These are phyloP conservation scores for Cytospora paraplurivora DNA, from an alignment of 2,329 filamentous ascomycete genomes.

Conservation along the genomic window DNA sequence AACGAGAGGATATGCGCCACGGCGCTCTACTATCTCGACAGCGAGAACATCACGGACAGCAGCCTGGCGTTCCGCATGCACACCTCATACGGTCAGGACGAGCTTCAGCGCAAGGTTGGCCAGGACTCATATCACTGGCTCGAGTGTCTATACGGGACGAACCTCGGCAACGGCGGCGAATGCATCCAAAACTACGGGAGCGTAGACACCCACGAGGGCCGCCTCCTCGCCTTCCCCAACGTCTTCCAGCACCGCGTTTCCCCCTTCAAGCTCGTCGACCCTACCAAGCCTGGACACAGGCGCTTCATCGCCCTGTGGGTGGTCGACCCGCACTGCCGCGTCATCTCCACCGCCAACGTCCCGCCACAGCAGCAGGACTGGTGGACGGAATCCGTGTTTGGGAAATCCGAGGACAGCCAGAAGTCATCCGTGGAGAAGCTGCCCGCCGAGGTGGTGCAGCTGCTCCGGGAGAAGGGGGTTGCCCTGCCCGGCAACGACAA, in stretches of 20 bases:
- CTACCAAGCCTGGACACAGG: slow-evolving; percentile 55
- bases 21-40: slow-evolving; percentile 63
- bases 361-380: slow-evolving; percentile 46
- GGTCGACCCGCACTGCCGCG: slow-evolving; percentile 55
- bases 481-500: background rate
- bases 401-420: slow-evolving; percentile 5
- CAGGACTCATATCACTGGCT: slow-evolving; percentile 40
- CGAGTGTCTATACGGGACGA: slow-evolving; percentile 40
- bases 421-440: slow-evolving; percentile 15
- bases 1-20: slow-evolving; percentile 68
- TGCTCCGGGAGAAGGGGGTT: slow-evolving; percentile 25
- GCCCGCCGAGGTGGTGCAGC: slow-evolving; percentile 24
- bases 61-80: slow-evolving; percentile 53
- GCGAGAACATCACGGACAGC: slow-evolving; percentile 59
- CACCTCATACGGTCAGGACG: slow-evolving; percentile 40
- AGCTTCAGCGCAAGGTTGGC: slow-evolving; percentile 33
- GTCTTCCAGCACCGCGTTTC: slow-evolving; percentile 53
- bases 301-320: slow-evolving; percentile 64
- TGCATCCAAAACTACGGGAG: slow-evolving; percentile 49
- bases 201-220: slow-evolving; percentile 48
- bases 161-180: slow-evolving; percentile 36
- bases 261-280: slow-evolving; percentile 55
- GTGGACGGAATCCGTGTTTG: slow-evolving; percentile 37
- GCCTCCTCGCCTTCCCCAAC: slow-evolving; percentile 60
- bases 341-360: slow-evolving; percentile 49